Evolutionary conservation across 768 basidiomycete genomes (phyloP).

Genomic region (Mycena rosella): DNA sequence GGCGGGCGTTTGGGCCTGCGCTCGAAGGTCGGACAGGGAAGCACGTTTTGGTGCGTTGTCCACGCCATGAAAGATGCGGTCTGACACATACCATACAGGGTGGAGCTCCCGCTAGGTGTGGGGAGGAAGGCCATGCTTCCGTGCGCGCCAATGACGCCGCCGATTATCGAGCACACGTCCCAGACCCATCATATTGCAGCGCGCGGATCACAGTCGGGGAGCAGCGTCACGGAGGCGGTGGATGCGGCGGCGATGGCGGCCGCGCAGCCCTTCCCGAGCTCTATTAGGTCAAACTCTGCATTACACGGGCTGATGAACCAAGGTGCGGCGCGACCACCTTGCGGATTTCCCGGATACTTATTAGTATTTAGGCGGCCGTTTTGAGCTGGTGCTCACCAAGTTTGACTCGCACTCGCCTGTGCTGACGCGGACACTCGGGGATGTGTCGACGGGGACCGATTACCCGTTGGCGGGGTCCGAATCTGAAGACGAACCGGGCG

Average conservation of each 20-base stretch:
- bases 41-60: slow-evolving; percentile 78
- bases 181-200: neutral
- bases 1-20: slow-evolving; percentile 65
- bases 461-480: slow-evolving; percentile 26
- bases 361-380: slow-evolving; percentile 54
- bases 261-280: slow-evolving; percentile 26
- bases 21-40: slow-evolving; percentile 67
- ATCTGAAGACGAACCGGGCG: neutral
- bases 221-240: slow-evolving; percentile 35
- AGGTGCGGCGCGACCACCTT: slow-evolving; percentile 47
- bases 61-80: neutral
- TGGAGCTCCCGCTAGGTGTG: slow-evolving; percentile 54
- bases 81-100: slow-evolving; percentile 10
- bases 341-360: neutral
- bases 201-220: slow-evolving; percentile 21
- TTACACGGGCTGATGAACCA: slow-evolving; percentile 68
- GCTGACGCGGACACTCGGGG: slow-evolving; percentile 58
- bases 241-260: slow-evolving; percentile 35
- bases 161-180: slow-evolving; percentile 1
- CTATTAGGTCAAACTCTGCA: slow-evolving; percentile 48
- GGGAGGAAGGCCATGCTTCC: slow-evolving; percentile 56
- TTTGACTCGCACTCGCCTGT: slow-evolving; percentile 50
- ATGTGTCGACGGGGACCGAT: slow-evolving; percentile 56
- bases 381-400: slow-evolving; percentile 59
- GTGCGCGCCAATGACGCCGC: slow-evolving; percentile 44